Evolutionary conservation across 345 rosid species (phyloP).

Genomic region (Ceriops decandra): DNA sequence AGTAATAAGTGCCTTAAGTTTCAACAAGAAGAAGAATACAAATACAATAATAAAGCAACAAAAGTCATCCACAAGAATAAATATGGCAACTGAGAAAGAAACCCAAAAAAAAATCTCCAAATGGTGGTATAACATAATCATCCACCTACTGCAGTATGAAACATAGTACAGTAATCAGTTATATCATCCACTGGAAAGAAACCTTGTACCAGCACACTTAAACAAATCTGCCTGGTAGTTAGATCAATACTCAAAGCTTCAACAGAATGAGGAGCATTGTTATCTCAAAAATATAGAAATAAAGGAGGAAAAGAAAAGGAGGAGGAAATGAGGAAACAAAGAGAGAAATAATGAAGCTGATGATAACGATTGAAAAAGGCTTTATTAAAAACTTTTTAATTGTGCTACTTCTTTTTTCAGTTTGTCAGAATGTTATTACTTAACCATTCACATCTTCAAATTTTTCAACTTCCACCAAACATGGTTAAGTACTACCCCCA

Average conservation of each 20-base stretch:
- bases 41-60: neutral
- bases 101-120: neutral
- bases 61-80: neutral
- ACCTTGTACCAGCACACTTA: neutral
- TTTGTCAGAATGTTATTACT: no score
- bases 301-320: no score
- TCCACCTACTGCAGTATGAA: neutral
- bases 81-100: neutral
- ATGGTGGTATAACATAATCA: neutral
- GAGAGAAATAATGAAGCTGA: no score
- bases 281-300: no score
- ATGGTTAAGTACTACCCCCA: no score
- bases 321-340: no score
- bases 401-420: no score
- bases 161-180: neutral
- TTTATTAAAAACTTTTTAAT: no score
- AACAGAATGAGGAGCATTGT: neutral
- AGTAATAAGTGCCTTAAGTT: conserved; percentile 4
- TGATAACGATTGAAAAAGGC: no score
- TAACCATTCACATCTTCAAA: no score
- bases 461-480: no score
- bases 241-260: neutral
- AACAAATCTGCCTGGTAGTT: no score
- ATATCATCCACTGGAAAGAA: conserved; percentile 3
- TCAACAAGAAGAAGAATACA: neutral